These are phyloP conservation scores for Stentor coeruleus DNA, from an alignment of 73 alveolate genomes.

Conservation along the genomic window DNA sequence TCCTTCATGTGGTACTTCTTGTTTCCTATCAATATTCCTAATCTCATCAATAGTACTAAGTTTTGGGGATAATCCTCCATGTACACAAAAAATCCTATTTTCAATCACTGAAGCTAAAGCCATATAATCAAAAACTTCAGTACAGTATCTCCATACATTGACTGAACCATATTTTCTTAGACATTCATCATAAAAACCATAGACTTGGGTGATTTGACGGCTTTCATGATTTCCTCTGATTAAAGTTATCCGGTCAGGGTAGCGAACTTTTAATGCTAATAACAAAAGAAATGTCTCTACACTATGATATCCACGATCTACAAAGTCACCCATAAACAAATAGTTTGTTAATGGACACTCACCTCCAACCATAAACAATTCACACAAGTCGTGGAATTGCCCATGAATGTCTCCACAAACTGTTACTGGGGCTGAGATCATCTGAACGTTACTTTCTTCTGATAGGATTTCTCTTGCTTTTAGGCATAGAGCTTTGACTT, in stretches of 20 bases:
- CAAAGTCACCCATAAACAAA: conserved; percentile 65
- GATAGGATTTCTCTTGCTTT: conserved; percentile 48
- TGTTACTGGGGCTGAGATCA: conserved; percentile 63
- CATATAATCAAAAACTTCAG: conserved; percentile 79
- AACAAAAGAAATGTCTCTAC: conserved; percentile 81
- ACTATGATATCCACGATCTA: conserved; percentile 81
- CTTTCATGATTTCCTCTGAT: conserved; percentile 82
- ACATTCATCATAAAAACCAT: conserved; percentile 93
- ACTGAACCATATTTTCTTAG: conserved; percentile 77
- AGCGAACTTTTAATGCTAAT: conserved; percentile 73
- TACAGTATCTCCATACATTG: conserved; percentile 79
- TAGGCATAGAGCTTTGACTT: conserved; percentile 65
- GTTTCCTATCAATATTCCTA: conserved; percentile 88
- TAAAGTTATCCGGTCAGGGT: conserved; percentile 69
- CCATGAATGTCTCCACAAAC: conserved; percentile 88
- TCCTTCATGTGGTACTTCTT: conserved; percentile 99
- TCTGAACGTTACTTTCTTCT: conserved; percentile 57
- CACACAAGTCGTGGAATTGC: conserved; percentile 52
- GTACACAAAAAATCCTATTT: conserved; percentile 75
- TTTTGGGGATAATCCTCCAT: conserved; percentile 96
- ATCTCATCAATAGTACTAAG: conserved; percentile 79
- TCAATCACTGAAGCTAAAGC: conserved; percentile 63
- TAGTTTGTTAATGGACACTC: conserved; percentile 46
- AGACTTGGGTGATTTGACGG: conserved; percentile 84
- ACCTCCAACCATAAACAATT: conserved; percentile 62